These are phyloP conservation scores for Talaromyces stipitatus DNA, from an alignment of 495 filamentous ascomycete genomes.

Conservation along the genomic window DNA sequence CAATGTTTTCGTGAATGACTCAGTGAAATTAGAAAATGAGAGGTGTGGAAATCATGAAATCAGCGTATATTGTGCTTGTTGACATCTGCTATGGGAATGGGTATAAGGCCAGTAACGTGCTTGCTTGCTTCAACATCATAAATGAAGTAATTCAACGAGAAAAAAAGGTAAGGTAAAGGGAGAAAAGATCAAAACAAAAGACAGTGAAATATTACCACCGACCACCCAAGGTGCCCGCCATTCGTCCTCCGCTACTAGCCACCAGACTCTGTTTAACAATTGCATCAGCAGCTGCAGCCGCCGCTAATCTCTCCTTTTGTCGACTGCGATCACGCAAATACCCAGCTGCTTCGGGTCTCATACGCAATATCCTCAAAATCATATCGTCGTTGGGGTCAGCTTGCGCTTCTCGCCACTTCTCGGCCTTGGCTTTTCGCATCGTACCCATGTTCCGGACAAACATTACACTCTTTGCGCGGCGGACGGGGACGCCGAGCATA, in stretches of 20 bases:
- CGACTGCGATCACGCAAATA: conserved; percentile 88
- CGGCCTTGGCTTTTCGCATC: conserved; percentile 91
- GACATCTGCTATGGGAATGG: neutral
- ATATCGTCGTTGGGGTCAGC: conserved; percentile 97
- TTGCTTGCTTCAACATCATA: conserved; percentile 1
- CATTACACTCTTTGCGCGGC: conserved; percentile 89
- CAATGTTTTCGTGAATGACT: too few species aligned
- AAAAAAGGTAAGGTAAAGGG: conserved; percentile 5
- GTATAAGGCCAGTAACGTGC: conserved; percentile 3
- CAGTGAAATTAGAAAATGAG: too few species aligned
- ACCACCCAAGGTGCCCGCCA: conserved; percentile 45
- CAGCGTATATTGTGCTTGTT: neutral
- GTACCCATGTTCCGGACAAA: conserved; percentile 90
- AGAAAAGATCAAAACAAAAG: conserved; percentile 8
- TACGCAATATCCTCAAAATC: conserved; percentile 91
- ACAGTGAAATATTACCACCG: conserved; percentile 20
- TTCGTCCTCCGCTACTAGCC: conserved; percentile 55
- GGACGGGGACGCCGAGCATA: conserved; percentile 60
- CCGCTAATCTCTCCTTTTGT: conserved; percentile 89
- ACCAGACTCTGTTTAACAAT: conserved; percentile 91
- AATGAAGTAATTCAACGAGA: conserved; percentile 9
- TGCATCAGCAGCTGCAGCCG: conserved; percentile 81
- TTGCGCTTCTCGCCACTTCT: conserved; percentile 90
- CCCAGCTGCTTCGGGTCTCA: conserved; percentile 86
- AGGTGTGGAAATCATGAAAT: too few species aligned